Base-by-base conservation (phyloP, 129 eudicot species). In the Artemisia argyi region DNA sequence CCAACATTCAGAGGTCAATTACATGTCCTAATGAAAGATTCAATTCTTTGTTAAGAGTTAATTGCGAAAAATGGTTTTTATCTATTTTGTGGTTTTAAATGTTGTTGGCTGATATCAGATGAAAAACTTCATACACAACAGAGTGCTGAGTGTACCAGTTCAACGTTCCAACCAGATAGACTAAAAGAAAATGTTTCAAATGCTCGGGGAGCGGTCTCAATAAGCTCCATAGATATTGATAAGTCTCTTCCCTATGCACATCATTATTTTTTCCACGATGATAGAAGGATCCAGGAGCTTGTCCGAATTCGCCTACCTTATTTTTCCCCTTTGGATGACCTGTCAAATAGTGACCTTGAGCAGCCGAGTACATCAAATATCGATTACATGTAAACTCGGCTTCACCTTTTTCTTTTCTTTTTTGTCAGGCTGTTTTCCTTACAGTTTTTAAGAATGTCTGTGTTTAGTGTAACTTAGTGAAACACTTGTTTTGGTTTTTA, bases 331-430 rank as follows among this genome's bases (percentile, higher is more conserved):
- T 74, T 89, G 87, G 73, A 78, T 30, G 59, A 74, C 22, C 39
- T 22, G 32, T 11, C 54, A 46, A 80, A 69, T 74, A 79, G 51
- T 56, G 84, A 63, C 59, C 13, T 50, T 46, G 67, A 80, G 69
- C 83, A 82, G 66, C 88, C 74, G 0, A 52, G 79, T 71, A 74
- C 83, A 73, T 77, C 91, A 60, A 75, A 44, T 46, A 89, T 93
- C 73, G 90, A 93, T 80, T 93, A 93, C 88, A 87, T 78, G 98
- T 89, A 89, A 76, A 5, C 17, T n/a, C 53, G 46, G 47, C 26
- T 68, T 72, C 20, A 55, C 44, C 39, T 55, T 28, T 28, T 28
- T 7, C 1, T 39, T 39, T 39, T 39, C 44, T 7, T 7, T 39
- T 39, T 7, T 39, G 44, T 7, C 44, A 6, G 1, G 7, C 7